Base-by-base conservation (phyloP, 192 early-diverging fungal genomes). In the Mortierella antarctica region DNA sequence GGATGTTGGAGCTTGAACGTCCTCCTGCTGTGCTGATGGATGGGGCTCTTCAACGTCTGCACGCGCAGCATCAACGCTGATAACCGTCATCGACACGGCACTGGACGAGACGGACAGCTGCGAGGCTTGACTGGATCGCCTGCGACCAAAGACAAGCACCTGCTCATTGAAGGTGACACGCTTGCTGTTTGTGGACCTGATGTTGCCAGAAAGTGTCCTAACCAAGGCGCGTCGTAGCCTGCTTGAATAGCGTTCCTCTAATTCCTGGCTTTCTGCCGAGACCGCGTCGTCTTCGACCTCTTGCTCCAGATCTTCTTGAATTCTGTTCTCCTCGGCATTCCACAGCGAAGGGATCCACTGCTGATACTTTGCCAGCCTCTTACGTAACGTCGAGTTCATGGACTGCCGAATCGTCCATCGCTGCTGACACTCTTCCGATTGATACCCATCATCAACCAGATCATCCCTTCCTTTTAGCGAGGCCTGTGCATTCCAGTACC, bases 131-230 rank as follows among this genome's bases (percentile, higher is more conserved):
- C 62, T 62, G 5, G 77, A 67, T 54, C 64, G 77, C 59, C 60
- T 67, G 57, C 77, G 69, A 65, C 70, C 70, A 51, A 80, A 59
- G 60, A 80, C 48, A 44, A 64, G 39, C 20, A 80, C 77, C 50
- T 72, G 54, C 70, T 80, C 77, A 18, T 80, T 80, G 50, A 80
- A 80, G 4, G 77, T 80, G 47, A 80, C 77, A 39, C 67, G 77
- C 57, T 80, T 80, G 41, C 57, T 53, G 42, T 62, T 62, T 51
- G 70, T 12, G 31, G 73, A 58, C 31, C 44, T 54, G 49, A 63
- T 41, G 50, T 62, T 53, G 44, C 60, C 65, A 2, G 73, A 75
- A 20, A 68, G 15, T 7, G 73, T 75, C 21, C 74, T 64, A 50
- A 45, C 58, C 6, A 67, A 21, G 2, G 69, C 63, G 10, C 52